A percentile compares a stretch with the other conserved stretches of the same genome.
phyloP scores from a whole-genome alignment of 2,329 filamentous ascomycete species.

The Trichoderma arundinaceum region DNA sequence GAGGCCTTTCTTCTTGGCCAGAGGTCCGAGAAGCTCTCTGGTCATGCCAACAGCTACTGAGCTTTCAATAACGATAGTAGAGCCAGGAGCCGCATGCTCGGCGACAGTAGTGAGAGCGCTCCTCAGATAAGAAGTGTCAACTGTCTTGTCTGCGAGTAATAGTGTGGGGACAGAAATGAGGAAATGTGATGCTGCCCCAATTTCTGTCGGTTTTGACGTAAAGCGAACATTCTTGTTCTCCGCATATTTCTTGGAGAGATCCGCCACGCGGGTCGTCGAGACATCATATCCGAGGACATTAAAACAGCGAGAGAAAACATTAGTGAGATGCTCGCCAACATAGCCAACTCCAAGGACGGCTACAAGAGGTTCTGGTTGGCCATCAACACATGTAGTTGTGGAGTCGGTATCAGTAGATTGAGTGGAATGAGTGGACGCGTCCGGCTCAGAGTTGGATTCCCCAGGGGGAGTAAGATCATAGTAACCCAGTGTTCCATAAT shows the following conservation, averaged over 20 bases:
- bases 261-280: constrained; percentile 46
- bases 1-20: constrained; percentile 50
- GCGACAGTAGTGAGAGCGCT: constrained; percentile 52
- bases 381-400: constrained; percentile 25
- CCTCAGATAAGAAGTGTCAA: constrained; percentile 55
- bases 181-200: constrained; percentile 55
- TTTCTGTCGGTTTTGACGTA: constrained; percentile 47
- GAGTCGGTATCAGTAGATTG: constrained; percentile 17
- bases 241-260: constrained; percentile 42
- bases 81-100: constrained; percentile 50
- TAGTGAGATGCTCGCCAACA: constrained; percentile 56
- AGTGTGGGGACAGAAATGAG: constrained; percentile 61
- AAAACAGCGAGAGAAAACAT: constrained; percentile 49
- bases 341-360: constrained; percentile 60
- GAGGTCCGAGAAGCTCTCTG: constrained; percentile 53
- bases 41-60: constrained; percentile 63
- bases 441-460: constrained; percentile 40
- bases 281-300: constrained; percentile 57
- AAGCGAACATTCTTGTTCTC: constrained; percentile 43
- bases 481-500: constrained; percentile 37
- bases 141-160: constrained; percentile 52
- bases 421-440: constrained; percentile 22
- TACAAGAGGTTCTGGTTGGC: constrained; percentile 44
- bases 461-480: constrained; percentile 46
- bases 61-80: constrained; percentile 58